phyloP scores from a whole-genome alignment of 495 filamentous ascomycete genomes.

The Tetracladium setigerum region DNA sequence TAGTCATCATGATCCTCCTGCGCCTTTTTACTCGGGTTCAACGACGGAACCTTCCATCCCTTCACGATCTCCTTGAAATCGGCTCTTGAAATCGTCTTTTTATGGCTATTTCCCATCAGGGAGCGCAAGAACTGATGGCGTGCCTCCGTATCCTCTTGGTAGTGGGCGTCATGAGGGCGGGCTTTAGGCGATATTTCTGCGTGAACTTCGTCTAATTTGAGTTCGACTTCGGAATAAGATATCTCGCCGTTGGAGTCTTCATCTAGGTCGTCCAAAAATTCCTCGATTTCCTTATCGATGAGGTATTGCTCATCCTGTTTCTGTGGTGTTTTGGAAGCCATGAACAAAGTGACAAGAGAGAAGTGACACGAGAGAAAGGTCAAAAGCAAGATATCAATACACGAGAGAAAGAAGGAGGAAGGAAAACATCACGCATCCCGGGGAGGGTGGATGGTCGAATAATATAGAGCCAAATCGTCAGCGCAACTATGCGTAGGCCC shows the following conservation, averaged over 20 bases:
- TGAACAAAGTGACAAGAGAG: too few species aligned
- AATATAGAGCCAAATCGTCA: too few species aligned
- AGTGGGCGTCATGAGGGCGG: constrained; percentile 22
- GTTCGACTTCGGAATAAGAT: constrained; percentile 28
- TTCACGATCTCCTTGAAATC: constrained; percentile 26
- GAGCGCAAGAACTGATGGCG: constrained; percentile 30
- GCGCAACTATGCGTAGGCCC: too few species aligned
- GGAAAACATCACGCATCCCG: too few species aligned
- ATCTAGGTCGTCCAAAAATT: constrained; percentile 31
- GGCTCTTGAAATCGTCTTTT: constrained; percentile 19
- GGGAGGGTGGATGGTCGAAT: too few species aligned
- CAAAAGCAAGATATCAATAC: too few species aligned
- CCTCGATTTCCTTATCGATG: constrained; percentile 23
- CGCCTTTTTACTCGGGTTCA: constrained; percentile 21
- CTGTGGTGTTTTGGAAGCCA: too few species aligned
- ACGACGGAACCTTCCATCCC: constrained; percentile 26
- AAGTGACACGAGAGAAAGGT: too few species aligned
- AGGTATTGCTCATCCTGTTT: constrained; percentile 16
- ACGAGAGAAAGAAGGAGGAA: too few species aligned
- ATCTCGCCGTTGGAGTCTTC: constrained; percentile 28
- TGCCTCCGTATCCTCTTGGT: constrained; percentile 10
- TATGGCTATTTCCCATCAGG: constrained; percentile 24
- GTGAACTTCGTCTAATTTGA: constrained; percentile 29
- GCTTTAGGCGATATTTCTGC: constrained; percentile 27
- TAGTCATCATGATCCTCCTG: constrained; percentile 19